Evolutionary conservation across 352 stramenopile species (phyloP), one percentile per base, ranked within the genome.

Genomic region (Pythium graminicola): DNA sequence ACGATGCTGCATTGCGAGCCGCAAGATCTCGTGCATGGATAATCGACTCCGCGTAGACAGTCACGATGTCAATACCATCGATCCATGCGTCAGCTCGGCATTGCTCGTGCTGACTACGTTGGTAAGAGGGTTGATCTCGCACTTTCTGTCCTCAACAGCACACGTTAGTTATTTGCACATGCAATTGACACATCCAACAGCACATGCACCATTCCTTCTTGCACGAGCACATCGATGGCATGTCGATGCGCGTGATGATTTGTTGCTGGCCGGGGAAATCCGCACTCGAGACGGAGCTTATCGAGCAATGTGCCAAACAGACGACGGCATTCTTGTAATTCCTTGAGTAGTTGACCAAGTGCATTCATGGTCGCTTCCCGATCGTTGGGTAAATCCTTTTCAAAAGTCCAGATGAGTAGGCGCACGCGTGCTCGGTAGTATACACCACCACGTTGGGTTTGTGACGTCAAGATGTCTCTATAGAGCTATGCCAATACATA

Each of bases 311-410:
- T 56, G 20, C 63, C 57, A 47, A 86, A 81, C 6, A 76, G 49
- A 20, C 69, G 56, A 46, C 57, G 63, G 24, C 73, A 74, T 33
- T 84, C 64, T 22, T 55, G 36, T 9, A 86, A 36, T 23, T 63
- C 64, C 7, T 45, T 60, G 14, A 69, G 59, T 1, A 90, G 62
- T 17, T 60, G 61, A 16, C 67, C 53, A 0, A 80, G 57, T 5
- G 73, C 79, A 10, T 60, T 43, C n/a, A 72, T 66, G n/a, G 70
- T 86, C 11, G 74, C 71, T 38, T 85, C 60, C 11, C 70, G 59
- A 60, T 82, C 73, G 52, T 10, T 69, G 6, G 44, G 31, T 3
- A 45, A n/a, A 13, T 44, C 44, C 0, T 54, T 14, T 16, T 57
- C 42, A 31, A 57, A 40, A 3, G 4, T 56, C 60, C 52, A 62